Evolutionary conservation across 257 asterid genomes (phyloP).

Genomic region (Haberlea rhodopensis): DNA sequence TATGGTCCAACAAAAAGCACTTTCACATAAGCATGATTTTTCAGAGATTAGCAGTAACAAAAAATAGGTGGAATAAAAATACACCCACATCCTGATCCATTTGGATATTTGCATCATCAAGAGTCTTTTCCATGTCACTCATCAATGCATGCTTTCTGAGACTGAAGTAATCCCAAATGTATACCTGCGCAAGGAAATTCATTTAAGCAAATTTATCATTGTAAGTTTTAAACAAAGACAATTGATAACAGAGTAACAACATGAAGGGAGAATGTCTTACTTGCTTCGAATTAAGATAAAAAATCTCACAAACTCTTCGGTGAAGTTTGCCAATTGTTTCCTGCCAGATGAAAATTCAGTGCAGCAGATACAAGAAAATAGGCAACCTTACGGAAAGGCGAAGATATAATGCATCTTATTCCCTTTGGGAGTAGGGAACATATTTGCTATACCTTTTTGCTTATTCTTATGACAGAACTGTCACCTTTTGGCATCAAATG

Average conservation of each 20-base stretch:
- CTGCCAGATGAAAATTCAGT: conserved; percentile 43
- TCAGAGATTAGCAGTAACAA: conserved; percentile 22
- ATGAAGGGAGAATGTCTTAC: conserved; percentile 40
- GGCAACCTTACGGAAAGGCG: not conserved
- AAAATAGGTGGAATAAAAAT: conserved; percentile 22
- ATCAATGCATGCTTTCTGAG: conserved; percentile 85
- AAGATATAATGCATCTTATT: not conserved
- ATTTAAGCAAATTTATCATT: conserved; percentile 15
- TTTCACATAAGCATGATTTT: conserved; percentile 29
- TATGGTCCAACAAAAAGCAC: conserved; percentile 23
- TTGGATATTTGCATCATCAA: conserved; percentile 95
- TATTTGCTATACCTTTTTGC: conserved; percentile 77
- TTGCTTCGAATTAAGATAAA: conserved; percentile 70
- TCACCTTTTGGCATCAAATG: conserved; percentile 92
- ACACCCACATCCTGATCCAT: conserved; percentile 98
- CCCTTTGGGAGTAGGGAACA: conserved; percentile 18
- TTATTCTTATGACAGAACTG: conserved; percentile 72
- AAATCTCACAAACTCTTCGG: conserved; percentile 79
- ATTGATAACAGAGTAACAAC: conserved; percentile 8
- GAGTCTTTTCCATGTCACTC: conserved; percentile 93
- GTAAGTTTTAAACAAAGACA: conserved; percentile 21
- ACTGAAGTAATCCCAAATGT: conserved; percentile 88
- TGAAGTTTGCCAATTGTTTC: conserved; percentile 91
- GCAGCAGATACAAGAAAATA: conserved; percentile 19
- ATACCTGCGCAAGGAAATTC: conserved; percentile 47